Evolutionary conservation across 2,329 filamentous ascomycete genomes (phyloP).

Genomic region (Aureobasidium melanogenum): DNA sequence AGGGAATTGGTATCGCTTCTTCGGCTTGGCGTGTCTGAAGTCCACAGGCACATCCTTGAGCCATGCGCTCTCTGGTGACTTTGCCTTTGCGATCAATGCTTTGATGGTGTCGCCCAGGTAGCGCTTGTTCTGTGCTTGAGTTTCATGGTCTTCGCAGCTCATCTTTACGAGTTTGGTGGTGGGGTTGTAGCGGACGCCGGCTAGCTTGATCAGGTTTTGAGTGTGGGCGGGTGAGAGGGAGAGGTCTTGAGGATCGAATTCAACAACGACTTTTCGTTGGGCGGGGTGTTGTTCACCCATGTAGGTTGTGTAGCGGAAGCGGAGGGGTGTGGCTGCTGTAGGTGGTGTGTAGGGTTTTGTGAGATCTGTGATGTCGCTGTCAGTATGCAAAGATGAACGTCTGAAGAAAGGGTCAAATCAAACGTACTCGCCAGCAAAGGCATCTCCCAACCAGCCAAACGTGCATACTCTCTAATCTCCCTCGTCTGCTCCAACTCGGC

Average conservation of each 20-base stretch:
- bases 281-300: slow-evolving; percentile 91
- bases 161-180: slow-evolving; percentile 74
- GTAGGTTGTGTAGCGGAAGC: slow-evolving; percentile 95
- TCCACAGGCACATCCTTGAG: slow-evolving; percentile 89
- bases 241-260: slow-evolving; percentile 71
- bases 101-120: slow-evolving; percentile 74
- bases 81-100: slow-evolving; percentile 62
- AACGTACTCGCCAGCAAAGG: slow-evolving; percentile 69
- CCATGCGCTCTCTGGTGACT: slow-evolving; percentile 62
- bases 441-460: slow-evolving; percentile 91
- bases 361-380: slow-evolving; percentile 50
- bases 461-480: slow-evolving; percentile 79
- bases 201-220: slow-evolving; percentile 78
- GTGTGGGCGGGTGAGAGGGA: slow-evolving; percentile 58
- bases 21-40: slow-evolving; percentile 70
- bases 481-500: slow-evolving; percentile 79
- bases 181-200: slow-evolving; percentile 80
- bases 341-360: slow-evolving; percentile 74
- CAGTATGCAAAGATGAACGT: not conserved
- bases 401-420: too few relatives aligned
- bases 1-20: slow-evolving; percentile 63
- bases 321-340: slow-evolving; percentile 58
- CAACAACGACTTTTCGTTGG: slow-evolving; percentile 85
- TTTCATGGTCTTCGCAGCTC: slow-evolving; percentile 73
- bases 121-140: slow-evolving; percentile 94